These are phyloP conservation scores for Trichophyton verrucosum DNA, from an alignment of 2,329 filamentous ascomycete species.

Conservation along the genomic window DNA sequence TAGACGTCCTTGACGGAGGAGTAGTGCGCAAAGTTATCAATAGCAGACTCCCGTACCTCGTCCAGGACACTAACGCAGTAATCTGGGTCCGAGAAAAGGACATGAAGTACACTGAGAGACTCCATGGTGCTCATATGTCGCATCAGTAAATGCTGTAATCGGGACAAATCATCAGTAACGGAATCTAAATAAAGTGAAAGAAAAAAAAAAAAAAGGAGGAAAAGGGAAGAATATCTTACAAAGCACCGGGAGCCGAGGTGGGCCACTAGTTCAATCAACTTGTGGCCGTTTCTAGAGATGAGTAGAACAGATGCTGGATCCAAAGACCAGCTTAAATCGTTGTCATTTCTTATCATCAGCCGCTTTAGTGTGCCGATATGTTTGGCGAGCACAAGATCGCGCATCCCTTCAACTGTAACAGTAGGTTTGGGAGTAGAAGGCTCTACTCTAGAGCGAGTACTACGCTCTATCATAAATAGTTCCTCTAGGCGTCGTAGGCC, in stretches of 20 bases:
- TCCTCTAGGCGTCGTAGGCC: slow-evolving; percentile 45
- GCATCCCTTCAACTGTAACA: slow-evolving; percentile 46
- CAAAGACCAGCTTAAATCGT: slow-evolving; percentile 42
- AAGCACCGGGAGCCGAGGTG: slow-evolving; percentile 14
- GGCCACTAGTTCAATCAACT: slow-evolving; percentile 16
- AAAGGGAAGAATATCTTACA: slow-evolving; percentile 10
- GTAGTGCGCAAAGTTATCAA: slow-evolving; percentile 16
- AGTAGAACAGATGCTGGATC: slow-evolving; percentile 12
- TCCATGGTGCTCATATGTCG: slow-evolving; percentile 14
- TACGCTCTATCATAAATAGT: slow-evolving; percentile 47
- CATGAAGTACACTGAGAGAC: slow-evolving; percentile 17
- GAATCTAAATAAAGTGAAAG: neutral
- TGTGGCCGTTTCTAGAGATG: slow-evolving; percentile 11
- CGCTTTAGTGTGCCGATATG: slow-evolving; percentile 44
- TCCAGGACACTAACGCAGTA: slow-evolving; percentile 12
- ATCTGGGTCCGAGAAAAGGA: slow-evolving; percentile 14
- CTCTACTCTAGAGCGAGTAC: slow-evolving; percentile 40
- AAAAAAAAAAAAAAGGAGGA: neutral
- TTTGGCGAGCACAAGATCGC: slow-evolving; percentile 44
- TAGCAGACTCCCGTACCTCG: slow-evolving; percentile 14
- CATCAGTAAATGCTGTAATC: slow-evolving; percentile 16
- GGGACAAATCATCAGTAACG: neutral
- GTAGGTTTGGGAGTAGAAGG: slow-evolving; percentile 41
- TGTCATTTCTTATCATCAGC: slow-evolving; percentile 50
- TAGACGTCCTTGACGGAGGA: slow-evolving; percentile 15